Conservation (phyloP, 441 rosid species). For the Adansonia rubrostipa region DNA sequence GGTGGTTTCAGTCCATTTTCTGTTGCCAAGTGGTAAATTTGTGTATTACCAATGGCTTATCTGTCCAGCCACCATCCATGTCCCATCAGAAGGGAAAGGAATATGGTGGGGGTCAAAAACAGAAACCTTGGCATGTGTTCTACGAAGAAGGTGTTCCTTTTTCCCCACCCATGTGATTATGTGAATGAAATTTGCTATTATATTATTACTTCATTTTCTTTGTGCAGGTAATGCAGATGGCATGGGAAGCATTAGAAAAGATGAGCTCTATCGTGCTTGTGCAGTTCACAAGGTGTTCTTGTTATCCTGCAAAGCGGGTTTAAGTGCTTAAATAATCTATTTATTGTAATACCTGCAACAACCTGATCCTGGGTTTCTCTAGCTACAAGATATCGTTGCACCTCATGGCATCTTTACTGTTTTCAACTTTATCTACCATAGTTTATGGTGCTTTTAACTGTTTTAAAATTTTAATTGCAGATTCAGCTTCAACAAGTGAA, state of each 20-base stretch:
- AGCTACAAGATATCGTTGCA: not conserved
- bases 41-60: not conserved
- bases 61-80: slow-evolving; percentile 5
- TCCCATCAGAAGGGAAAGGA: not conserved
- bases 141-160: not conserved
- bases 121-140: not conserved
- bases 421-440: not conserved
- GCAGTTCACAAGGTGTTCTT: slow-evolving; percentile 64
- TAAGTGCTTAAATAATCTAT: slow-evolving; percentile 7
- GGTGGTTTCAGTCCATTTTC: slow-evolving; percentile 14
- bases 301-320: not conserved
- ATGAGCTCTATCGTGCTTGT: slow-evolving; percentile 74
- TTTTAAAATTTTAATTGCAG: slow-evolving; percentile 40
- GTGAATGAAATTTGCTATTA: not conserved
- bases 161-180: slow-evolving; percentile 3
- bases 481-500: slow-evolving; percentile 65
- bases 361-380: not conserved
- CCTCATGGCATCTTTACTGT: not conserved
- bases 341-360: not conserved
- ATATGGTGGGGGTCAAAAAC: not conserved
- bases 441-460: not conserved
- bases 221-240: slow-evolving; percentile 78
- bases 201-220: slow-evolving; percentile 22
- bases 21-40: not conserved
- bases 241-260: slow-evolving; percentile 64